Evolutionary conservation across 2,329 filamentous ascomycete species (phyloP).

Genomic region (Stagonosporopsis tanaceti): DNA sequence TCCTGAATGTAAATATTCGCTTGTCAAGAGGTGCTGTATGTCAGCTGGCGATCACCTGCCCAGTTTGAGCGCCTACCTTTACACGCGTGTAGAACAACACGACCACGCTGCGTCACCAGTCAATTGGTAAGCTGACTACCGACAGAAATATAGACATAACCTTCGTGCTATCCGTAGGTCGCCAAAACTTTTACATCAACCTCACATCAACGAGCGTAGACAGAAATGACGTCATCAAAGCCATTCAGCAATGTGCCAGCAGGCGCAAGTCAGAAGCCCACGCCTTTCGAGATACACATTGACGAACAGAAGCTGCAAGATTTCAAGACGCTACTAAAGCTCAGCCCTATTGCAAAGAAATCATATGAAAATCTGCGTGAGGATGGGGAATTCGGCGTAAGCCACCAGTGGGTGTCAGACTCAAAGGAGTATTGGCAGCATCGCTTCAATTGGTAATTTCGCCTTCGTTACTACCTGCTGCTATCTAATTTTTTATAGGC

Average conservation of each 20-base stretch:
- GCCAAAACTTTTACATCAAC: not conserved
- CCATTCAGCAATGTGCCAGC: slow-evolving; percentile 26
- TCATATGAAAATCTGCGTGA: slow-evolving; percentile 39
- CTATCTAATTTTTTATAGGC: slow-evolving; percentile 29
- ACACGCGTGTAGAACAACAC: slow-evolving; percentile 14
- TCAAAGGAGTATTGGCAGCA: slow-evolving; percentile 42
- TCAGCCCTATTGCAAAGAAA: slow-evolving; percentile 44
- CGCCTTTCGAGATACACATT: slow-evolving; percentile 37
- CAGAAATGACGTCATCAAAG: slow-evolving; percentile 27
- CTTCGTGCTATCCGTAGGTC: not conserved
- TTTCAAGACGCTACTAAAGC: slow-evolving; percentile 37
- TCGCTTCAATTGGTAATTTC: slow-evolving; percentile 45
- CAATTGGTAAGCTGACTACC: slow-evolving; percentile 13
- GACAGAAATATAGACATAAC: not conserved
- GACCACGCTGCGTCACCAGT: not conserved
- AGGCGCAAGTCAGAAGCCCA: slow-evolving; percentile 26
- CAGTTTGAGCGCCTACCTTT: slow-evolving; percentile 2
- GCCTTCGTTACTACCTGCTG: too few species aligned
- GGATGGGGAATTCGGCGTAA: slow-evolving; percentile 43
- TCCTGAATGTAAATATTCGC: not conserved
- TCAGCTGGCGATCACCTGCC: slow-evolving; percentile 13
- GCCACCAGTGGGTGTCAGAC: slow-evolving; percentile 39
- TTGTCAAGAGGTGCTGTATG: not conserved
- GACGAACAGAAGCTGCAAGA: slow-evolving; percentile 40
- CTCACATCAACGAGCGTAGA: not conserved